Evolutionary conservation across 306 rosid genomes (phyloP).

Genomic region (Gastrolobium villosum): DNA sequence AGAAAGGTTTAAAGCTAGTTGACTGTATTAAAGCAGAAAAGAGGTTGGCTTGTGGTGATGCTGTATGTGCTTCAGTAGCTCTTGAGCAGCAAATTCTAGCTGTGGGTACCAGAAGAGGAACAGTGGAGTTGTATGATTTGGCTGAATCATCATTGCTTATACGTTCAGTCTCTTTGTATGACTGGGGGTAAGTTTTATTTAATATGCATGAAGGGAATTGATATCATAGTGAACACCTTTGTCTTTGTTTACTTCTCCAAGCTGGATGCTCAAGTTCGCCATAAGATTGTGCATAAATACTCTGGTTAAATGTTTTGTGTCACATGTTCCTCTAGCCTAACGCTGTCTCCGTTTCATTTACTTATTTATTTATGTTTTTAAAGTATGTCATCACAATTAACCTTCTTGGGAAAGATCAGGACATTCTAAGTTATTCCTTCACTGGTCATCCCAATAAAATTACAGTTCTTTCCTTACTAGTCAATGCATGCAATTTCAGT

Average conservation of each 20-base stretch:
- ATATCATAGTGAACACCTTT: slow-evolving; percentile 33
- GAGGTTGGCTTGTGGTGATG: slow-evolving; percentile 79
- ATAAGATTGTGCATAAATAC: slow-evolving; percentile 10
- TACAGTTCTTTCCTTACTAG: slow-evolving; percentile 27
- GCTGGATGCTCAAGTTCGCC: slow-evolving; percentile 31
- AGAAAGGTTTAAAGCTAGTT: slow-evolving; percentile 88
- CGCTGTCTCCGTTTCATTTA: slow-evolving; percentile 27
- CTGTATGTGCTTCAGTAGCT: slow-evolving; percentile 87
- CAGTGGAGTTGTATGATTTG: slow-evolving; percentile 88
- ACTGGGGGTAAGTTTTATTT: slow-evolving; percentile 89
- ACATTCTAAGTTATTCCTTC: slow-evolving; percentile 22
- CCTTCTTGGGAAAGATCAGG: slow-evolving; percentile 14
- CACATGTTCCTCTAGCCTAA: slow-evolving; percentile 24
- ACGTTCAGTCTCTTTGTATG: slow-evolving; percentile 82
- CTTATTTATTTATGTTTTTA: slow-evolving; percentile 2
- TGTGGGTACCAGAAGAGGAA: slow-evolving; percentile 94
- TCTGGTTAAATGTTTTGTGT: slow-evolving; percentile 26
- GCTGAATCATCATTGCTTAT: slow-evolving; percentile 78
- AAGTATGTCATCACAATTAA: slow-evolving; percentile 15
- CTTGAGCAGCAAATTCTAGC: slow-evolving; percentile 90
- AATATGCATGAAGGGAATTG: slow-evolving; percentile 44
- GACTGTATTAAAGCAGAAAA: slow-evolving; percentile 86
- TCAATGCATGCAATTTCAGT: slow-evolving; percentile 24
- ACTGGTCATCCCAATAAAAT: slow-evolving; percentile 24
- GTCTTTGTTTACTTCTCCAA: slow-evolving; percentile 34